These are phyloP conservation scores for Candida broadrunensis DNA, from an alignment of 805 yeast genomes.

Conservation along the genomic window DNA sequence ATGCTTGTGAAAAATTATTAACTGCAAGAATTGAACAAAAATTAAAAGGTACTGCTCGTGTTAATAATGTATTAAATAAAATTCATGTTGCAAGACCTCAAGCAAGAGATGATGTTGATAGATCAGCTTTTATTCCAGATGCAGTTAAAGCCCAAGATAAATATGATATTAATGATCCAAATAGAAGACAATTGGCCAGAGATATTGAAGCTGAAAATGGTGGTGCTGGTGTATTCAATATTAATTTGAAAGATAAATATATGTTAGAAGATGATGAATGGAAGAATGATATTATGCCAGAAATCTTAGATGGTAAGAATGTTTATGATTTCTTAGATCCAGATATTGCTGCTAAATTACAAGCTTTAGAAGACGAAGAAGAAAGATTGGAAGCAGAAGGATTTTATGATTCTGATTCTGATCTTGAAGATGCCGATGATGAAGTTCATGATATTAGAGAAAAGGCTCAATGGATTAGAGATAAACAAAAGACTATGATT, in stretches of 20 bases:
- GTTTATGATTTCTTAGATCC: conserved; percentile 97
- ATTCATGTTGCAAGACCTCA: conserved; percentile 93
- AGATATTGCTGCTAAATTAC: conserved; percentile 88
- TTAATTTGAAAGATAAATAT: conserved; percentile 90
- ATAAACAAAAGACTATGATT: conserved; percentile 91
- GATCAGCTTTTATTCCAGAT: conserved; percentile 83
- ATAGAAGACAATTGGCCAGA: conserved; percentile 75
- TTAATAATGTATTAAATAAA: conserved; percentile 84
- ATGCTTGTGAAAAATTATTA: conserved; percentile 94
- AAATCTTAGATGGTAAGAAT: conserved; percentile 90
- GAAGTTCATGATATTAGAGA: conserved; percentile 67
- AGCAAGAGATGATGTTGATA: conserved; percentile 78
- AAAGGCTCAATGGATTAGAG: conserved; percentile 94
- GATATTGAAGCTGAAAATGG: conserved; percentile 94
- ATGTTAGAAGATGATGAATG: conserved; percentile 93
- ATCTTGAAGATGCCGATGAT: conserved; percentile 59
- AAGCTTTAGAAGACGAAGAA: conserved; percentile 96
- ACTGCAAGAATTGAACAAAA: conserved; percentile 96
- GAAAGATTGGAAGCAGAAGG: conserved; percentile 92
- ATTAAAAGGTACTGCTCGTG: conserved; percentile 88
- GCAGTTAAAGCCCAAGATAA: conserved; percentile 57
- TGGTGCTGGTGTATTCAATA: conserved; percentile 97
- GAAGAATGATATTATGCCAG: conserved; percentile 98
- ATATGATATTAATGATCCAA: conserved; percentile 78
- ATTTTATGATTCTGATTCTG: conserved; percentile 82